These are phyloP conservation scores for Jaltomata sinuosa DNA, from an alignment of 257 asterid genomes.

Conservation along the genomic window DNA sequence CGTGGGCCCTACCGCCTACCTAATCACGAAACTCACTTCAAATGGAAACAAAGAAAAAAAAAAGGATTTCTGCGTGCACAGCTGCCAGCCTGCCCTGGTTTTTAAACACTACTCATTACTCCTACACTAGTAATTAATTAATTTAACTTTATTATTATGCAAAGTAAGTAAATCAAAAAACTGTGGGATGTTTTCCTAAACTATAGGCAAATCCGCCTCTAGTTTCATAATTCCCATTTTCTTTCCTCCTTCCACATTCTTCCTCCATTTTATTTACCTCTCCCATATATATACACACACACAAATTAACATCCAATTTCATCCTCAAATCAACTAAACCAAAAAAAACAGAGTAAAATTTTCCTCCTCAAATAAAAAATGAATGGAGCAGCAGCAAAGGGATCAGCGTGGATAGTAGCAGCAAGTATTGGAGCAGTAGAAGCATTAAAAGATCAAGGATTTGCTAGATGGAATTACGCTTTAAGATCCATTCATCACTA, in stretches of 20 bases:
- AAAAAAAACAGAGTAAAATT: background rate
- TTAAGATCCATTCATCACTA: constrained; percentile 8
- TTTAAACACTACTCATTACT: no score
- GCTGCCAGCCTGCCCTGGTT: no score
- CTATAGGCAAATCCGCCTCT: background rate
- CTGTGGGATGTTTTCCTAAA: background rate
- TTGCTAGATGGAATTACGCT: constrained; percentile 17
- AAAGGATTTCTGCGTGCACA: no score
- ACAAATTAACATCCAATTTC: background rate
- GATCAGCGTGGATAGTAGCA: constrained; percentile 21
- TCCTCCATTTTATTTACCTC: background rate
- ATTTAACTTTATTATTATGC: background rate
- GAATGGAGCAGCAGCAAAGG: constrained; percentile 12
- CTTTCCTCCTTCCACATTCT: background rate
- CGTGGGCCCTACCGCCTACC: no score
- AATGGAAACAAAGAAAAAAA: no score
- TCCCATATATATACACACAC: background rate
- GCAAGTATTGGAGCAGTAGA: constrained; percentile 16
- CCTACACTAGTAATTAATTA: no score
- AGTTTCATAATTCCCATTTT: background rate
- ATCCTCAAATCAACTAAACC: background rate
- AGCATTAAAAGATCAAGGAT: constrained; percentile 24
- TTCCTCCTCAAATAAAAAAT: background rate
- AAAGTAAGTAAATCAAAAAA: background rate
- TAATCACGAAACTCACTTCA: no score